Evolutionary conservation across 768 basidiomycete species (phyloP).

Genomic region (Amanita molliuscula): DNA sequence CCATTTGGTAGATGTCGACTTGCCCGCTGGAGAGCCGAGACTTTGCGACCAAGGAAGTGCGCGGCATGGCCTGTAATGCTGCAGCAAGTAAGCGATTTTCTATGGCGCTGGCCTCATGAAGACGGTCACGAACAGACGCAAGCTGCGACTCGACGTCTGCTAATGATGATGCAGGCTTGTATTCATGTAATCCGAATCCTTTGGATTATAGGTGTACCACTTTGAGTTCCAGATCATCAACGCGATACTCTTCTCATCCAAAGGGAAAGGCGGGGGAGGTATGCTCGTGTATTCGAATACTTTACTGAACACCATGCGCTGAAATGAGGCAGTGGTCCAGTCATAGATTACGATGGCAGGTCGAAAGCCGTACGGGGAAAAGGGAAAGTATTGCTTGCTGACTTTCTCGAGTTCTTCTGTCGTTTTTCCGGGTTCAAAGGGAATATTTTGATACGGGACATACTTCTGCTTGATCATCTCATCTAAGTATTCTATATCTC

Average conservation of each 20-base stretch:
- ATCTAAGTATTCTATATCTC: background rate
- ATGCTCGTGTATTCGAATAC: slow-evolving; percentile 8
- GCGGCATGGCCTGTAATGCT: slow-evolving; percentile 6
- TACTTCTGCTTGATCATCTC: background rate
- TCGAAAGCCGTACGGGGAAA: slow-evolving; percentile 7
- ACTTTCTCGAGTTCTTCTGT: background rate
- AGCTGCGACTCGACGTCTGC: background rate
- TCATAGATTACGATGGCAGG: slow-evolving; percentile 1
- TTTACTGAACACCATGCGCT: slow-evolving; percentile 7
- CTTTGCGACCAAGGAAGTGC: slow-evolving; percentile 3
- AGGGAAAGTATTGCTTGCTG: slow-evolving; percentile 2
- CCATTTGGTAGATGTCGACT: slow-evolving; percentile 1
- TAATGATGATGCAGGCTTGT: background rate
- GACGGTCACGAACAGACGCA: background rate
- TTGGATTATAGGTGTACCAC: slow-evolving; percentile 1
- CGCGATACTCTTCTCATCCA: slow-evolving; percentile 4
- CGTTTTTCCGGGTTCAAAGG: background rate
- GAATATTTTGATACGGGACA: background rate
- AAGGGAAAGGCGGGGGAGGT: background rate
- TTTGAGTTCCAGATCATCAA: slow-evolving; percentile 5
- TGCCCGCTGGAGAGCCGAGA: slow-evolving; percentile 6
- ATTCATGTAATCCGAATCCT: slow-evolving; percentile 6
- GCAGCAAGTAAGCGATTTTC: slow-evolving; percentile 6
- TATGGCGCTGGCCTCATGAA: slow-evolving; percentile 6
- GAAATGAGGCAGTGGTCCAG: no score